A percentile compares a stretch with the other conserved stretches of the same genome.
phyloP scores from a whole-genome alignment of 768 basidiomycete genomes.

The Tricholoma saponaceum region DNA sequence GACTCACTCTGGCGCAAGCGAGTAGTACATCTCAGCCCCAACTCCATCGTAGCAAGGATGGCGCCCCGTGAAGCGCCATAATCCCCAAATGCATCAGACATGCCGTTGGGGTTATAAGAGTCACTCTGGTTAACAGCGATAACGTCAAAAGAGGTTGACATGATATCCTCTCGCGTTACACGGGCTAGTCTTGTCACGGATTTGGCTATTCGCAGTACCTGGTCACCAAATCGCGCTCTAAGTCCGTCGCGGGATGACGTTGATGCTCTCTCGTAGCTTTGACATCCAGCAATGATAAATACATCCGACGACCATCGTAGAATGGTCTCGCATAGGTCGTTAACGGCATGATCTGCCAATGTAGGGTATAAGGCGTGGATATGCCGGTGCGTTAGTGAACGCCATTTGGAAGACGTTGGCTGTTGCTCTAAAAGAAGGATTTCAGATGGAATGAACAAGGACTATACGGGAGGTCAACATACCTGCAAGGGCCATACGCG shows the following conservation, averaged over 20 bases:
- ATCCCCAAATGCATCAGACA: constrained; percentile 51
- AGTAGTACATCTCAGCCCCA: constrained; percentile 66
- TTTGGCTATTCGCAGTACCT: constrained; percentile 62
- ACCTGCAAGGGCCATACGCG: constrained; percentile 54
- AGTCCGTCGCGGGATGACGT: constrained; percentile 29
- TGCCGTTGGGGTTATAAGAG: constrained; percentile 34
- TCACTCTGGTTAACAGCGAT: constrained; percentile 53
- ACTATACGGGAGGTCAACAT: constrained; percentile 13
- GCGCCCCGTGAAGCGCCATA: constrained; percentile 45
- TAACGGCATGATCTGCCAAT: constrained; percentile 59
- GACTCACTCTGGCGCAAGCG: constrained; percentile 29
- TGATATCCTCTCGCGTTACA: constrained; percentile 68
- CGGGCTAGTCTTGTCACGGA: constrained; percentile 60
- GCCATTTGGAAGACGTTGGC: constrained; percentile 75
- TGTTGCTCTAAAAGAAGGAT: constrained; percentile 52
- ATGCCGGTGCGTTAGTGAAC: constrained; percentile 65
- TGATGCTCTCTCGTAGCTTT: constrained; percentile 32
- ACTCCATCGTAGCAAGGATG: constrained; percentile 67
- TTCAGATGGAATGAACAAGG: constrained; percentile 2
- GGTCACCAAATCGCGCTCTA: constrained; percentile 49
- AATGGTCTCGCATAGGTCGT: constrained; percentile 72
- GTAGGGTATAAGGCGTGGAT: constrained; percentile 67
- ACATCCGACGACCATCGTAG: constrained; percentile 70
- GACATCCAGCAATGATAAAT: constrained; percentile 58
- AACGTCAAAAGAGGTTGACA: constrained; percentile 75